Percentiles rank a stretch among this genome's conserved stretches.
Evolutionary conservation across 257 asterid species (phyloP).

Genomic region (Nicotiana noctiflora): DNA sequence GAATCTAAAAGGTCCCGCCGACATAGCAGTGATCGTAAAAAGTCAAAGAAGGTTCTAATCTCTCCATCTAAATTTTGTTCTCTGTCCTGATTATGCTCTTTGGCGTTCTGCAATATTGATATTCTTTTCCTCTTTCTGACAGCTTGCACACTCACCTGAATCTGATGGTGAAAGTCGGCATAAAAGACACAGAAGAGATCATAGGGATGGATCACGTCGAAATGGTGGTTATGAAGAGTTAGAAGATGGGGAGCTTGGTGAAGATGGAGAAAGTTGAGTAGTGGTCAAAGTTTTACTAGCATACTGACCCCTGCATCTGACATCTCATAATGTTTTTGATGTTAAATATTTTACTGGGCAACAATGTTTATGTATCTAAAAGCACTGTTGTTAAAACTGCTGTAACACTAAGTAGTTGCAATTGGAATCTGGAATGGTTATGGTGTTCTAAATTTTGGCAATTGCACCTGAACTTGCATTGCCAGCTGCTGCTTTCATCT

Average conservation of each 20-base stretch:
- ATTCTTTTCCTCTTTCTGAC: conserved; percentile 16
- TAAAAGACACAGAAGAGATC: conserved; percentile 61
- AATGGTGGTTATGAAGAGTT: conserved; percentile 74
- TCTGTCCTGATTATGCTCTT: background rate
- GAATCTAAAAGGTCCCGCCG: conserved; percentile 68
- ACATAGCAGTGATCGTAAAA: conserved; percentile 85
- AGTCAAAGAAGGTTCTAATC: conserved; percentile 76
- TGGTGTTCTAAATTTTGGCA: background rate
- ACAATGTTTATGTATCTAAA: background rate
- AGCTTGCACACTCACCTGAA: conserved; percentile 88
- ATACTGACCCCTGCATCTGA: conserved; percentile 1
- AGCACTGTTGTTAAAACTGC: background rate
- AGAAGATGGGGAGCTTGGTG: conserved; percentile 97
- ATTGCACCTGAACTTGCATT: background rate
- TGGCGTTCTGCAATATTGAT: background rate
- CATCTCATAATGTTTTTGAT: background rate
- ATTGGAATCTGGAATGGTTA: background rate
- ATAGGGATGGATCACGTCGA: conserved; percentile 54
- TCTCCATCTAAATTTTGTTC: background rate
- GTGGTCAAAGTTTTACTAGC: background rate
- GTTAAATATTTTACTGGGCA: background rate
- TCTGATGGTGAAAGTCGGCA: conserved; percentile 81
- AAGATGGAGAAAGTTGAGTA: conserved; percentile 93
- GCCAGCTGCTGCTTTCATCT: background rate
- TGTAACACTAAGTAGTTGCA: background rate